phyloP scores from a whole-genome alignment of 805 yeast species.

The Suhomyces xylopsoci region DNA sequence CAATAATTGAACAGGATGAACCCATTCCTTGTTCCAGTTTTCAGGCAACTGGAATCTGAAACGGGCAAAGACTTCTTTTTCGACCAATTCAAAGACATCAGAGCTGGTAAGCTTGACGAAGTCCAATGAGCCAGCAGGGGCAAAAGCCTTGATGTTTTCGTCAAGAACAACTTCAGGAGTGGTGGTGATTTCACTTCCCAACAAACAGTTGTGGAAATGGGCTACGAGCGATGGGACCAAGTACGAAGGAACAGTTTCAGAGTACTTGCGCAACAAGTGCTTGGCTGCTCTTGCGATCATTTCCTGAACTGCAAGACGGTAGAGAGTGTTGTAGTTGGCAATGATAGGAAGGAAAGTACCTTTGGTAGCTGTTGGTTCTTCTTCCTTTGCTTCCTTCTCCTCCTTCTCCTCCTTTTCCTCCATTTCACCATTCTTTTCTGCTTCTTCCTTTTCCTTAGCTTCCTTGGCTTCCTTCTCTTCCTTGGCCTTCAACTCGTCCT shows the following conservation, averaged over 20 bases:
- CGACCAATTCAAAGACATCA: slow-evolving; percentile 43
- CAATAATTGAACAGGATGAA: slow-evolving; percentile 47
- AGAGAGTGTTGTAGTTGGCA: slow-evolving; percentile 47
- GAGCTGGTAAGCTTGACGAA: slow-evolving; percentile 48
- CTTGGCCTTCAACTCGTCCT: slow-evolving; percentile 25
- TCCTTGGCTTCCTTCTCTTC: slow-evolving; percentile 20
- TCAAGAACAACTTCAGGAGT: slow-evolving; percentile 42
- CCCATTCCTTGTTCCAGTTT: slow-evolving; percentile 41
- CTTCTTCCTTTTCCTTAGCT: slow-evolving; percentile 18
- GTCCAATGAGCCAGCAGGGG: slow-evolving; percentile 36
- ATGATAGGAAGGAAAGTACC: slow-evolving; percentile 42
- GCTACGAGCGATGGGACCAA: slow-evolving; percentile 60
- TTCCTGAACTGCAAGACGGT: slow-evolving; percentile 53
- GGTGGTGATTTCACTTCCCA: slow-evolving; percentile 49
- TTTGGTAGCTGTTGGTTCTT: slow-evolving; percentile 24
- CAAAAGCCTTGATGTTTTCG: slow-evolving; percentile 39
- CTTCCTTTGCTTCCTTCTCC: slow-evolving; percentile 18
- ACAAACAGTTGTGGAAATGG: slow-evolving; percentile 68
- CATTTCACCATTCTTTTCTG: slow-evolving; percentile 24
- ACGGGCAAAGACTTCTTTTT: slow-evolving; percentile 54
- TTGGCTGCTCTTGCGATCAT: slow-evolving; percentile 78
- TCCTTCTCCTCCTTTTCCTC: slow-evolving; percentile 29
- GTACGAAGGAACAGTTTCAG: slow-evolving; percentile 47
- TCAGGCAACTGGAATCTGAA: slow-evolving; percentile 58
- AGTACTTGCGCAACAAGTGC: slow-evolving; percentile 58